Percentiles rank a stretch among this genome's conserved stretches.
These are phyloP conservation scores for Arabis hirsuta DNA, from an alignment of 345 rosid species.

Conservation along the genomic window DNA sequence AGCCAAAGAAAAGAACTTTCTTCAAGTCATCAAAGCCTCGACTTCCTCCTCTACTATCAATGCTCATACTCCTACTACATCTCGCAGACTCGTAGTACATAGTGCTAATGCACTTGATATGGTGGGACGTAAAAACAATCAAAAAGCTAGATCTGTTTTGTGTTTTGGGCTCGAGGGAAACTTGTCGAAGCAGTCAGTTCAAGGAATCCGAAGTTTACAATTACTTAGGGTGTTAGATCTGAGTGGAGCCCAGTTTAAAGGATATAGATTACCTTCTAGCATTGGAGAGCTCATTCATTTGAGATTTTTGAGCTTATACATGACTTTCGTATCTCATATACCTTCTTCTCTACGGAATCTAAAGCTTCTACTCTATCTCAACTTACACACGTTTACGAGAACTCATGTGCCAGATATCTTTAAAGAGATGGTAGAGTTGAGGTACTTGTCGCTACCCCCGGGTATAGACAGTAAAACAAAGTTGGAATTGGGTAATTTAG, in stretches of 20 bases:
- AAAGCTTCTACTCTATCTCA: constrained; percentile 5
- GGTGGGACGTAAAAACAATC: background rate
- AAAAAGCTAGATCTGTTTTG: background rate
- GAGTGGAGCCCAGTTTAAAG: background rate
- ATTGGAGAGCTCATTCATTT: constrained; percentile 46
- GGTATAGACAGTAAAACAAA: background rate
- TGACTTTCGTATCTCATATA: background rate
- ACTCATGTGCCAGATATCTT: too few species aligned
- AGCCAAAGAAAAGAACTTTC: constrained; percentile 37
- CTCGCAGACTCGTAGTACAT: constrained; percentile 19
- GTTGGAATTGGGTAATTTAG: constrained; percentile 1
- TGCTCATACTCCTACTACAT: constrained; percentile 1
- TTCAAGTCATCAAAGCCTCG: constrained; percentile 11
- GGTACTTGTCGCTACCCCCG: too few species aligned
- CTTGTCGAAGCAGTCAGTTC: background rate
- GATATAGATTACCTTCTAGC: constrained; percentile 35
- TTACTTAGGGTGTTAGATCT: constrained; percentile 28
- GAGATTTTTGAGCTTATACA: constrained; percentile 20
- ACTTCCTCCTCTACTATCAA: constrained; percentile 15
- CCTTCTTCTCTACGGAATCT: constrained; percentile 27
- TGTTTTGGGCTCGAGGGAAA: background rate
- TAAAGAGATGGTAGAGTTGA: too few species aligned
- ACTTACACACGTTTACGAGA: background rate
- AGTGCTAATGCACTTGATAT: background rate
- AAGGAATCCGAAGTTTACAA: background rate